Evolutionary conservation across 805 yeast genomes (phyloP).

Genomic region (Lipomyces spencermartinsiae): DNA sequence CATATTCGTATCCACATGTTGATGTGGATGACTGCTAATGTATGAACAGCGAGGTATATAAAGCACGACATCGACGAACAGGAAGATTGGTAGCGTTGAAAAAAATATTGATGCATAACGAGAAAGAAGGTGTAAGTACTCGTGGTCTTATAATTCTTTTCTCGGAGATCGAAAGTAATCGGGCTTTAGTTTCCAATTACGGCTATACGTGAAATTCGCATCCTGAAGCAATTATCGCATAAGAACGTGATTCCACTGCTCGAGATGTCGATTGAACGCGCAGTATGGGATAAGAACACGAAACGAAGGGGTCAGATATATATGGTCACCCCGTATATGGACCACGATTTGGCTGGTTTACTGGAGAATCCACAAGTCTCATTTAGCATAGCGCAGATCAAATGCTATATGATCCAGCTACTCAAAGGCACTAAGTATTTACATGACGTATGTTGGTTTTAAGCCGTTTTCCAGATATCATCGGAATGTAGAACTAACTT

Average conservation of each 20-base stretch:
- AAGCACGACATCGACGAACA: conserved; percentile 64
- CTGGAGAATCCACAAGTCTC: conserved; percentile 76
- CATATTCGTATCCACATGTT: not conserved
- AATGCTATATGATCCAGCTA: conserved; percentile 81
- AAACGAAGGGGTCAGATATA: conserved; percentile 57
- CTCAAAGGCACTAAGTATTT: conserved; percentile 80
- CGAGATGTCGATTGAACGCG: conserved; percentile 72
- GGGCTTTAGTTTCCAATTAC: conserved; percentile 77
- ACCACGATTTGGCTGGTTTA: conserved; percentile 88
- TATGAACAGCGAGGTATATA: conserved; percentile 71
- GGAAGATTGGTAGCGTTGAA: conserved; percentile 81
- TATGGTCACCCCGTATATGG: conserved; percentile 92
- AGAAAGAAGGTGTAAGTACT: conserved; percentile 58
- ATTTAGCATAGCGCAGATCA: conserved; percentile 71
- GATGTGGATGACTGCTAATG: not conserved
- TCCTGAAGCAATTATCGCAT: conserved; percentile 73
- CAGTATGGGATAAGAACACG: conserved; percentile 40
- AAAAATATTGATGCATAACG: conserved; percentile 77
- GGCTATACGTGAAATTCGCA: conserved; percentile 88
- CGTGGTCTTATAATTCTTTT: not conserved
- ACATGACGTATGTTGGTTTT: conserved; percentile 53
- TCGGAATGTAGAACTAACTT: conserved; percentile 41
- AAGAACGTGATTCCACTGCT: conserved; percentile 74
- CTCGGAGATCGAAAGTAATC: not conserved
- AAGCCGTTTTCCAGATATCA: not conserved